phyloP scores from a whole-genome alignment of 371 early-diverging fungal genomes.

The Actinomucor elegans region DNA sequence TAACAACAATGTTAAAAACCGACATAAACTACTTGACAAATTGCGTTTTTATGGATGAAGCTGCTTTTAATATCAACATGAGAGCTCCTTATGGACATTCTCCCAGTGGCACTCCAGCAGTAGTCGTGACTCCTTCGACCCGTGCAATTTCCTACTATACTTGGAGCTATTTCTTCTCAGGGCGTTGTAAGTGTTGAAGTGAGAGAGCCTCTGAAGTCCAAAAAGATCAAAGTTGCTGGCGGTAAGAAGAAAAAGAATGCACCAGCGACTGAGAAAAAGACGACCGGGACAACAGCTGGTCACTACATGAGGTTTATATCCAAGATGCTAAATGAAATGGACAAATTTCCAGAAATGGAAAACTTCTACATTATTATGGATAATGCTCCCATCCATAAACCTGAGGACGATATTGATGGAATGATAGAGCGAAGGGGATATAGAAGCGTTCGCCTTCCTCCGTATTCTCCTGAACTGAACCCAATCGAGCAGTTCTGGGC shows the following conservation, averaged over 20 bases:
- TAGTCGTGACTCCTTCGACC: constrained; percentile 10
- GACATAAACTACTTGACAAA: constrained; percentile 17
- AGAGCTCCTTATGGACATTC: constrained; percentile 2
- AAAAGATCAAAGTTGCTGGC: background rate
- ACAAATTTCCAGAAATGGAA: constrained; percentile 8
- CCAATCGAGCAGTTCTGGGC: constrained; percentile 6
- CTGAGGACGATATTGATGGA: constrained; percentile 2
- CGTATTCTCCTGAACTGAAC: constrained; percentile 1
- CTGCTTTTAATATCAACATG: background rate
- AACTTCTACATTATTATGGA: constrained; percentile 12
- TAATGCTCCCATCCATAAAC: constrained; percentile 11
- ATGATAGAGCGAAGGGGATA: constrained; percentile 9
- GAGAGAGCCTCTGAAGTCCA: background rate
- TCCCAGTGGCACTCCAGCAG: background rate
- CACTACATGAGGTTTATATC: background rate
- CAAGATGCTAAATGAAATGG: background rate
- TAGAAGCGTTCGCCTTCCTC: background rate
- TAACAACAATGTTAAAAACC: too few relatives aligned
- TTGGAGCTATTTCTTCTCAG: background rate
- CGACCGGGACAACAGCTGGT: background rate
- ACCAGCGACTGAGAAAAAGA: background rate
- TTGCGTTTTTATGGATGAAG: constrained; percentile 20
- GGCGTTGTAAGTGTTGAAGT: background rate
- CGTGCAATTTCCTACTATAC: constrained; percentile 5
- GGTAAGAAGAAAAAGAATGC: background rate